These are phyloP conservation scores for Teunomyces gatunensis DNA, from an alignment of 805 yeast species.

Conservation along the genomic window DNA sequence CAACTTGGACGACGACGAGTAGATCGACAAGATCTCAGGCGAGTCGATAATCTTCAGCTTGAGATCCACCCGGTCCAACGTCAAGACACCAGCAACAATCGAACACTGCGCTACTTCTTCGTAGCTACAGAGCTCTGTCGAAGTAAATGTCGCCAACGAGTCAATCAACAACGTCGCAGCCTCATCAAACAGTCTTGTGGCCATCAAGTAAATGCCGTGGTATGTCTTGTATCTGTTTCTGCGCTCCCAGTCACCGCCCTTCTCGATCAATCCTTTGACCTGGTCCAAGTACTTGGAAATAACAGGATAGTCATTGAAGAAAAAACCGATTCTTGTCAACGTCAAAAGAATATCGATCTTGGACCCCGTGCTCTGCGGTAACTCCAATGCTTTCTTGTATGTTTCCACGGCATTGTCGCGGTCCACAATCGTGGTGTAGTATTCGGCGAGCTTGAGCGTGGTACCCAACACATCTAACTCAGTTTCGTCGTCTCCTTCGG, in stretches of 20 bases:
- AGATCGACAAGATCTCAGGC: conserved; percentile 84
- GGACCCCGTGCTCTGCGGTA: conserved; percentile 82
- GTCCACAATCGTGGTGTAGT: conserved; percentile 84
- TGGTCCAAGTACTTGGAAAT: conserved; percentile 72
- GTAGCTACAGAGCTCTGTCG: conserved; percentile 84
- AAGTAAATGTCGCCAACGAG: conserved; percentile 91
- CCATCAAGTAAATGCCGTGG: conserved; percentile 76
- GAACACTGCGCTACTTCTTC: conserved; percentile 89
- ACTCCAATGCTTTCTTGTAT: conserved; percentile 67
- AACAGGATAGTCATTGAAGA: conserved; percentile 72
- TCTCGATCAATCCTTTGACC: conserved; percentile 74
- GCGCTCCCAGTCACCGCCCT: conserved; percentile 99
- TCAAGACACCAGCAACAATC: conserved; percentile 79
- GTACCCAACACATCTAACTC: conserved; percentile 77
- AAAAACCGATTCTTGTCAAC: conserved; percentile 83
- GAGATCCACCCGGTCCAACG: conserved; percentile 79
- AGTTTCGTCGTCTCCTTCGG: conserved; percentile 75
- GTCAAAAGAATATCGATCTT: conserved; percentile 86
- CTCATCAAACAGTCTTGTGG: conserved; percentile 81
- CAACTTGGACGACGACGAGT: conserved; percentile 65
- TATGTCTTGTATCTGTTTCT: conserved; percentile 92
- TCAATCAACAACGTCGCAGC: conserved; percentile 86
- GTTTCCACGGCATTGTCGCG: conserved; percentile 64
- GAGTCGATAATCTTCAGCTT: conserved; percentile 86
- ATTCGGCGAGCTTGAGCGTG: conserved; percentile 81